Evolutionary conservation across 2,329 filamentous ascomycete genomes (phyloP), one percentile per base, ranked within the genome.

Genomic region (Aspergillus costaricaensis): DNA sequence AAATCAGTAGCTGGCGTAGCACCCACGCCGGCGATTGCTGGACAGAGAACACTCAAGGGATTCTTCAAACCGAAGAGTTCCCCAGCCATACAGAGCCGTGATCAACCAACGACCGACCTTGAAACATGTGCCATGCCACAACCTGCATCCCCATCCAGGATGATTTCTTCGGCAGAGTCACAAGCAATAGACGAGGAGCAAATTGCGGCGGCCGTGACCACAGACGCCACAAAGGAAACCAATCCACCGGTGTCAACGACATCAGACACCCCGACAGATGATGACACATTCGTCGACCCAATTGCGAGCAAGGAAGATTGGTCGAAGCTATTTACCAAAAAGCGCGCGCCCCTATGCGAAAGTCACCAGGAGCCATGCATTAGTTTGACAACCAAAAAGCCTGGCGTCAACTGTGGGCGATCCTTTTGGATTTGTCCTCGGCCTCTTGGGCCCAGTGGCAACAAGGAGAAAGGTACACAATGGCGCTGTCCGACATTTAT

Each of bases 401-500:
- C 91, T 0, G 95, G 95, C 1, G 80, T 91, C 64, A 99, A 98
- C 70, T 88, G 83, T 64, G 87, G 87, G 0, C 78, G 87, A 25
- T 82, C 83, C 8, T 90, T 89, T 71, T 90, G 85, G 85, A 87
- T 88, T 70, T 90, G 87, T 70, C 74, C 84, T 73, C 77, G 94
- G 82, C 95, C 95, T 4, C 78, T 98, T 2, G 94, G 92, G 0
- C 92, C 92, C 1, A 91, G 88, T 23, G 95, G 92, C 0, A 86
- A 89, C 67, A 95, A 95, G 73, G 93, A 96, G 76, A 89, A 82
- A 61, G 89, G 88, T 2, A 92, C 92, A 0, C 84, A 95, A 72
- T 97, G 93, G 91, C 86, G 91, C 47, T 98, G 94, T 75, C 81
- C 84, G 2, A 96, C 92, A 0, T 97, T 97, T 68, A 92, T 88